Evolutionary conservation across 2,329 filamentous ascomycete species (phyloP).

Genomic region (Epicoccum sorghinum): DNA sequence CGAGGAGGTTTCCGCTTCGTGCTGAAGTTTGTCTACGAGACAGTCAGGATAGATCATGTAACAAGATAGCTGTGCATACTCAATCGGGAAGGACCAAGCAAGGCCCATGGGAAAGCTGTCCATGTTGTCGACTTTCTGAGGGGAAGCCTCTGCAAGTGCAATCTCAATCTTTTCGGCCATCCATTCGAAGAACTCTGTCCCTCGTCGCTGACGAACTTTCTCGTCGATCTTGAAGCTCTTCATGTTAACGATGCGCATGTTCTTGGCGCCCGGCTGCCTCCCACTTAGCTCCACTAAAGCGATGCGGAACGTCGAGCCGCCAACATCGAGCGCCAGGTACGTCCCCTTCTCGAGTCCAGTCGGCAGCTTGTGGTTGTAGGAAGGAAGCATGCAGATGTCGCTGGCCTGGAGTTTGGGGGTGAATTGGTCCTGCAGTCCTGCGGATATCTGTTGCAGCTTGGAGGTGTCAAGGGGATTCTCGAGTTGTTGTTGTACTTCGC

Average conservation of each 20-base stretch:
- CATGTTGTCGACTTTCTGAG: conserved; percentile 44
- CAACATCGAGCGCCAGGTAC: conserved; percentile 67
- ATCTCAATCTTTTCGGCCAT: conserved; percentile 66
- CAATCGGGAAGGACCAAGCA: conserved; percentile 71
- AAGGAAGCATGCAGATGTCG: conserved; percentile 69
- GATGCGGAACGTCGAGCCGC: conserved; percentile 70
- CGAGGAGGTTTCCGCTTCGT: conserved; percentile 61
- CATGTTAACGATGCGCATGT: conserved; percentile 62
- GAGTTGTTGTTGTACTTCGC: conserved; percentile 51
- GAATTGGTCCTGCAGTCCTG: conserved; percentile 58
- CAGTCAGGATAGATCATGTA: conserved; percentile 20
- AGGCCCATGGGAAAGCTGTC: conserved; percentile 63
- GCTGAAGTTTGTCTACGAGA: conserved; percentile 61
- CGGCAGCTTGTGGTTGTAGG: conserved; percentile 67
- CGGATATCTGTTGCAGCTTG: conserved; percentile 53
- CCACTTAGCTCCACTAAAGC: conserved; percentile 64
- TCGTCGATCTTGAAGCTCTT: conserved; percentile 63
- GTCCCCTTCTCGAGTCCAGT: conserved; percentile 65
- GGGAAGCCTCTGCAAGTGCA: conserved; percentile 54
- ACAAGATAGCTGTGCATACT: conserved; percentile 45
- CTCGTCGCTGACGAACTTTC: conserved; percentile 59
- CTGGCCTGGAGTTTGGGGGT: conserved; percentile 60
- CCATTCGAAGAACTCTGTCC: conserved; percentile 69
- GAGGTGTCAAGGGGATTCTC: conserved; percentile 51
- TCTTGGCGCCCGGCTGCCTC: conserved; percentile 49